A percentile compares a stretch with the other conserved stretches of the same genome.
Evolutionary conservation across 768 basidiomycete species (phyloP).

Genomic region (Antrodiella citrinella): DNA sequence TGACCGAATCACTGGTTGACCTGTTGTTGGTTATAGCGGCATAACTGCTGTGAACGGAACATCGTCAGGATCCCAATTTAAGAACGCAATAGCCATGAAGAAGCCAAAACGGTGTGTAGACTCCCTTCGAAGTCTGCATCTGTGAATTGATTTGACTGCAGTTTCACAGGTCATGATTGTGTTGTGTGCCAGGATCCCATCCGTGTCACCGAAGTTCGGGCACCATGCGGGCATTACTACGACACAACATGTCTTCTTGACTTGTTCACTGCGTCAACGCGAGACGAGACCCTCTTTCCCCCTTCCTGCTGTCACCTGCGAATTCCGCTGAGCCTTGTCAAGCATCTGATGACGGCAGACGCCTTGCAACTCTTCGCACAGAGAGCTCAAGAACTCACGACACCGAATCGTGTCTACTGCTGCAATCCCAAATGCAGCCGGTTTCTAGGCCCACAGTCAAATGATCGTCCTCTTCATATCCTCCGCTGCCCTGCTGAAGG

Average conservation of each 20-base stretch:
- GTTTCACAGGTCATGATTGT: slow-evolving; percentile 23
- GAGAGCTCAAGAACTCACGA: slow-evolving; percentile 24
- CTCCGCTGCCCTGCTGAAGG: slow-evolving; percentile 9
- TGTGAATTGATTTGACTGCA: neutral
- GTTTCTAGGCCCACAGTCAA: slow-evolving; percentile 27
- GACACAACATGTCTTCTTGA: slow-evolving; percentile 25
- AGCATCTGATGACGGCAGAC: slow-evolving; percentile 15
- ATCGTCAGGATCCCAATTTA: too few species aligned
- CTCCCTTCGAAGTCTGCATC: too few species aligned
- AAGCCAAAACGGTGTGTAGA: too few species aligned
- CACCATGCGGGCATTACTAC: slow-evolving; percentile 29
- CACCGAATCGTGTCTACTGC: slow-evolving; percentile 32
- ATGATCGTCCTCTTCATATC: slow-evolving; percentile 9
- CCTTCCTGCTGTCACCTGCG: slow-evolving; percentile 30
- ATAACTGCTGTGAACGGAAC: too few species aligned
- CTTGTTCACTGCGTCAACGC: slow-evolving; percentile 27
- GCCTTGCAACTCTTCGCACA: slow-evolving; percentile 16
- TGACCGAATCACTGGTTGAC: too few species aligned
- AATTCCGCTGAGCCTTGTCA: slow-evolving; percentile 22
- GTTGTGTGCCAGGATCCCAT: slow-evolving; percentile 29
- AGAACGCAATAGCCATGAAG: too few species aligned
- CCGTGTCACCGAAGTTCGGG: slow-evolving; percentile 16
- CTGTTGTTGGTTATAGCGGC: too few species aligned
- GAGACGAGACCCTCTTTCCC: slow-evolving; percentile 33
- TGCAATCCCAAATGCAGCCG: slow-evolving; percentile 25